phyloP scores from a whole-genome alignment of 805 yeast species.

The Metschnikowia reukaufii region DNA sequence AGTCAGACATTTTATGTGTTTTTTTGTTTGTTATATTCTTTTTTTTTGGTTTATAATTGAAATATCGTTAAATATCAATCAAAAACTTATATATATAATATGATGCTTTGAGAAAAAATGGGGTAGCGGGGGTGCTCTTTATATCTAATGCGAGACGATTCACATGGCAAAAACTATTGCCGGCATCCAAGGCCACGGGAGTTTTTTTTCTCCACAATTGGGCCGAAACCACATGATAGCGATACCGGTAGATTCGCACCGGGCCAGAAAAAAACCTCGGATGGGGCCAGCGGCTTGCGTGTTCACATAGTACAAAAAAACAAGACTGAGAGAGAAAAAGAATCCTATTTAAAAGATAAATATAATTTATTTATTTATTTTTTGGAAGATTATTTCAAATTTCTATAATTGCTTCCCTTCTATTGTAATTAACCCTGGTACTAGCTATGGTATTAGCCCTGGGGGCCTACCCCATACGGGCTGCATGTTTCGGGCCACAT shows the following conservation, averaged over 20 bases:
- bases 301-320: too few species aligned
- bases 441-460: too few species aligned
- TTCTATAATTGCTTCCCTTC: too few species aligned
- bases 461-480: too few species aligned
- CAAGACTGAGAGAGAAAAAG: too few species aligned
- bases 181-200: constrained; percentile 11
- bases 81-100: too few species aligned
- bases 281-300: not conserved
- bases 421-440: too few species aligned
- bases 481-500: too few species aligned
- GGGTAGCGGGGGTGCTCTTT: constrained; percentile 1
- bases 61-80: not conserved
- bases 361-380: too few species aligned
- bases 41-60: not conserved
- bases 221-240: constrained; percentile 5
- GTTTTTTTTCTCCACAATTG: constrained; percentile 13
- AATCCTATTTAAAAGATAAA: too few species aligned
- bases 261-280: constrained; percentile 2
- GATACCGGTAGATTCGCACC: too few species aligned
- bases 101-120: not conserved
- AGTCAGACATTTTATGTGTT: constrained; percentile 24
- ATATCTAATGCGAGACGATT: constrained; percentile 9
- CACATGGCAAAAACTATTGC: constrained; percentile 13
- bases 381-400: too few species aligned
- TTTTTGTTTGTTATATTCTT: not conserved